A percentile compares a stretch with the other conserved stretches of the same genome.
phyloP scores from a whole-genome alignment of 2,329 filamentous ascomycete species.

The Pseudocercospora fuligena region DNA sequence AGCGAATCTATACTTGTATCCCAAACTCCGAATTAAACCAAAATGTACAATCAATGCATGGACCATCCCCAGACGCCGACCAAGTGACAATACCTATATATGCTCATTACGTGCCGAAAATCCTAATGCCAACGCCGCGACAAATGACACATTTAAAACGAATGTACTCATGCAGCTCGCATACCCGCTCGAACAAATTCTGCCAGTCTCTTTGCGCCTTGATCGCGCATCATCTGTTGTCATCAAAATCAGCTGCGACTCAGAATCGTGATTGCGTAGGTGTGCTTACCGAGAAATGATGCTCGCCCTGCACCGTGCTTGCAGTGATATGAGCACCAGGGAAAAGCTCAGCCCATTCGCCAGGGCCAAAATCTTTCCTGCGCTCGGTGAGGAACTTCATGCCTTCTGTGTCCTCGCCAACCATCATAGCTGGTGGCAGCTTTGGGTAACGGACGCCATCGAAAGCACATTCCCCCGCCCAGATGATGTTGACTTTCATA shows the following conservation, averaged over 20 bases:
- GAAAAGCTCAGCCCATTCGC: slow-evolving; percentile 54
- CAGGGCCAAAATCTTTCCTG: slow-evolving; percentile 53
- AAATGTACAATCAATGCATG: no score
- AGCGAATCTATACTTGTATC: no score
- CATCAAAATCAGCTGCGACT: neutral
- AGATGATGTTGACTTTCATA: slow-evolving; percentile 52
- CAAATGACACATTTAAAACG: neutral
- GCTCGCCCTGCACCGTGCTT: slow-evolving; percentile 40
- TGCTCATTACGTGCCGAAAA: neutral
- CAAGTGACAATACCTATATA: no score
- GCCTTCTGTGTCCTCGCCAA: slow-evolving; percentile 48
- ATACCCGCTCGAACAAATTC: slow-evolving; percentile 29
- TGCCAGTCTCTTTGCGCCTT: slow-evolving; percentile 22
- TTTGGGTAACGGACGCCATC: slow-evolving; percentile 41
- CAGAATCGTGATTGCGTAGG: neutral
- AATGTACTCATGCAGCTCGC: neutral
- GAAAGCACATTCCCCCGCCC: slow-evolving; percentile 56
- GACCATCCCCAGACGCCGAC: no score
- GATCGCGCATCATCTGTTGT: slow-evolving; percentile 41
- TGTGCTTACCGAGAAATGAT: slow-evolving; percentile 41
- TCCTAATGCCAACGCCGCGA: neutral
- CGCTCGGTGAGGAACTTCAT: slow-evolving; percentile 57
- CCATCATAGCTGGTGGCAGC: slow-evolving; percentile 43
- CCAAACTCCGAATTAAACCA: no score
- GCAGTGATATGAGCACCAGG: slow-evolving; percentile 43